These are phyloP conservation scores for Sporothrix dimorphospora DNA, from an alignment of 2,329 filamentous ascomycete genomes.

Conservation along the genomic window DNA sequence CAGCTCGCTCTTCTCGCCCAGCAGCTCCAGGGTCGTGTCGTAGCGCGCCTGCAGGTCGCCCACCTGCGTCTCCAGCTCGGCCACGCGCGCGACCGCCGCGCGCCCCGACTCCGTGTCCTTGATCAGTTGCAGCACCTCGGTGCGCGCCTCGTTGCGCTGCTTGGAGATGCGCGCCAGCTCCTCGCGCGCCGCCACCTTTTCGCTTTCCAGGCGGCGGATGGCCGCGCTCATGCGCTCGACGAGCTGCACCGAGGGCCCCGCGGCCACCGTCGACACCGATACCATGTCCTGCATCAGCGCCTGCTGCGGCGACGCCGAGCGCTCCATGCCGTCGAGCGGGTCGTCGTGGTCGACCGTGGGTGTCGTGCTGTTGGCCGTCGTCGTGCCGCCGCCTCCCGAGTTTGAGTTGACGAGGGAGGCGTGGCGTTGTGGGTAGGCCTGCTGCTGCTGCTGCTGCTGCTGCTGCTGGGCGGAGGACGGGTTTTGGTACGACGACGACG, in stretches of 20 bases:
- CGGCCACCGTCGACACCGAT: constrained; percentile 84
- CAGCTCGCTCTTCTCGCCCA: constrained; percentile 95
- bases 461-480: not conserved
- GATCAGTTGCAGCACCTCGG: constrained; percentile 89
- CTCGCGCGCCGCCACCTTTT: constrained; percentile 86
- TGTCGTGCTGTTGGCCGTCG: not conserved
- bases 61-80: constrained; percentile 68
- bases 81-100: constrained; percentile 60
- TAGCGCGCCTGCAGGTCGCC: constrained; percentile 74
- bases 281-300: constrained; percentile 81
- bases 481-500: constrained; percentile 15
- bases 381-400: not conserved
- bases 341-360: constrained; percentile 42
- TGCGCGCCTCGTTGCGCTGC: constrained; percentile 91
- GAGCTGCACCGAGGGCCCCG: constrained; percentile 90
- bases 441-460: not conserved
- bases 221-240: constrained; percentile 95
- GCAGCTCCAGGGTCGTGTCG: constrained; percentile 87
- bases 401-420: constrained; percentile 6
- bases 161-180: constrained; percentile 76
- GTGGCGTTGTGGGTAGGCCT: constrained; percentile 19
- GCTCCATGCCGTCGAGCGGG: constrained; percentile 58
- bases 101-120: constrained; percentile 77
- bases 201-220: constrained; percentile 85
- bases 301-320: constrained; percentile 58